These are phyloP conservation scores for Pinus tabuliformis DNA, from an alignment of 75 land plant species.

Conservation along the genomic window DNA sequence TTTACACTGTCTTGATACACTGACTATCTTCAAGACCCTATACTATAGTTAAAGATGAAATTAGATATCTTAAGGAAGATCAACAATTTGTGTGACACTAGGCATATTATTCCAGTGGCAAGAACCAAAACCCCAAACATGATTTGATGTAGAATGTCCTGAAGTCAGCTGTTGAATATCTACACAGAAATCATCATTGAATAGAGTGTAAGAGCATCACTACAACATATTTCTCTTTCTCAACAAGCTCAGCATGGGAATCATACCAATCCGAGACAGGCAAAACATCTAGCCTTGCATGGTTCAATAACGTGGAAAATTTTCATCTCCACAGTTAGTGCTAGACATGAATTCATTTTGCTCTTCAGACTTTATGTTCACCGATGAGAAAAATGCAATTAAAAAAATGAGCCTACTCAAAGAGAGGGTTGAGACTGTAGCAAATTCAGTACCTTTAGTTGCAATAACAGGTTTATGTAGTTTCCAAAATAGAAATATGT, in stretches of 20 bases:
- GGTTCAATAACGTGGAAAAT: conserved; percentile 9
- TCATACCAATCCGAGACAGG: conserved; percentile 27
- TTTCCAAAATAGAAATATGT: not conserved
- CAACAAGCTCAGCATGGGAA: conserved; percentile 17
- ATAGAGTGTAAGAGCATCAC: conserved; percentile 15
- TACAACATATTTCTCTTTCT: conserved; percentile 10
- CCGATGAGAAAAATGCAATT: not conserved
- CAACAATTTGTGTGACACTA: conserved; percentile 31
- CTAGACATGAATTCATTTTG: conserved; percentile 12
- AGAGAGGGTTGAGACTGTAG: not conserved
- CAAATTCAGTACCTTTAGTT: not conserved
- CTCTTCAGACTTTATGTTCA: conserved; percentile 12
- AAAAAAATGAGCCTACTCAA: not conserved
- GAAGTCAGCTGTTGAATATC: conserved; percentile 19
- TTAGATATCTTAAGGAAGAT: conserved; percentile 4
- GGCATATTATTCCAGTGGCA: conserved; percentile 68
- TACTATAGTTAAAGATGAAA: not conserved
- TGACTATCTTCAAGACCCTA: not conserved
- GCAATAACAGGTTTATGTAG: not conserved
- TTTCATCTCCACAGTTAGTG: conserved; percentile 13
- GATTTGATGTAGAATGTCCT: conserved; percentile 17
- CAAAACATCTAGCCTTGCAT: conserved; percentile 19
- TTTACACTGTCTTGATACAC: conserved; percentile 1
- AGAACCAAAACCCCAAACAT: conserved; percentile 38
- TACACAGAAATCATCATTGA: too few relatives aligned